Percentiles rank a stretch among this genome's conserved stretches.
Conservation (phyloP, 352 stramenopile species). For the Pythium sukuiense region DNA sequence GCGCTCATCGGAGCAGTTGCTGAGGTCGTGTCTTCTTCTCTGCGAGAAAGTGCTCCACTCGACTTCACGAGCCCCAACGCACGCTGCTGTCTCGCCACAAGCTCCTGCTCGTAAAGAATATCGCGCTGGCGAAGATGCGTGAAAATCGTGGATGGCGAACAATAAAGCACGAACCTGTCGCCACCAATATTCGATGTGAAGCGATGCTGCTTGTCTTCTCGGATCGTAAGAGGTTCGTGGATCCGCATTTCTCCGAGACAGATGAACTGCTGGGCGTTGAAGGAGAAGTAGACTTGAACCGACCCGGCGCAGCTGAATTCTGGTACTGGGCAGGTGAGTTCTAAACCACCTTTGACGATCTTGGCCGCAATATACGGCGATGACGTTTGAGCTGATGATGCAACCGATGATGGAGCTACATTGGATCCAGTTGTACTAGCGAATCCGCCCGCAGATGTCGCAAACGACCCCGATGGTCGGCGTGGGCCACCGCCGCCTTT, state of each 20-base stretch:
- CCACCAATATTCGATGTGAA: constrained; percentile 71
- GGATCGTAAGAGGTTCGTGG: constrained; percentile 51
- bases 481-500: constrained; percentile 7
- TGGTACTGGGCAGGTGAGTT: constrained; percentile 54
- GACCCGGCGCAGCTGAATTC: constrained; percentile 45
- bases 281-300: constrained; percentile 59
- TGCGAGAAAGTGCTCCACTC: constrained; percentile 4
- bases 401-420: not conserved
- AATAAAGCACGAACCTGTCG: constrained; percentile 51
- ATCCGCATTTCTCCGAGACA: constrained; percentile 56
- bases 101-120: constrained; percentile 46
- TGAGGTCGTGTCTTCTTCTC: not conserved
- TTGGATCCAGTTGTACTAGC: not conserved
- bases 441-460: not conserved
- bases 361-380: constrained; percentile 54
- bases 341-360: constrained; percentile 37
- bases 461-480: constrained; percentile 9
- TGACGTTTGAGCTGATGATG: constrained; percentile 1
- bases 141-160: constrained; percentile 55
- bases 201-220: constrained; percentile 46
- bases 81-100: not conserved
- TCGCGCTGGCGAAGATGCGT: constrained; percentile 36
- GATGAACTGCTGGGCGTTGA: constrained; percentile 76
- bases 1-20: not conserved
- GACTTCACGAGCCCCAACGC: constrained; percentile 3